A percentile compares a stretch with the other conserved stretches of the same genome.
Evolutionary conservation across 2,329 filamentous ascomycete species (phyloP).

Genomic region (Calycina marina): DNA sequence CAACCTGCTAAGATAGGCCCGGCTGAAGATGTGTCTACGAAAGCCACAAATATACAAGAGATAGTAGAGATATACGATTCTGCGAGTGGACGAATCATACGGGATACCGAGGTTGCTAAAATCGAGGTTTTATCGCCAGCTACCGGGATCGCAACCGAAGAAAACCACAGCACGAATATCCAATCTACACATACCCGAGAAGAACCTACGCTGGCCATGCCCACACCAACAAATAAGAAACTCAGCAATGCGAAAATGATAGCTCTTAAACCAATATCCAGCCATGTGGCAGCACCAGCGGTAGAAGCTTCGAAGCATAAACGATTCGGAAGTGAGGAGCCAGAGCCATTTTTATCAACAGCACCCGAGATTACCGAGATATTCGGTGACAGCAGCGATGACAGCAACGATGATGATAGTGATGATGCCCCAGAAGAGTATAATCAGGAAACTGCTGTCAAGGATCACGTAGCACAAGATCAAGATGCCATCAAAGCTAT

Average conservation of each 20-base stretch:
- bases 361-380: slow-evolving; percentile 3
- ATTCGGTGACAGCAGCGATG: slow-evolving; percentile 16
- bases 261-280: background rate
- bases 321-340: slow-evolving; percentile 15
- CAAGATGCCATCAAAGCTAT: slow-evolving; percentile 17
- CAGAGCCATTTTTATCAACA: slow-evolving; percentile 7
- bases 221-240: background rate
- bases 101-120: too few relatives aligned
- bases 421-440: slow-evolving; percentile 21
- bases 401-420: too few relatives aligned
- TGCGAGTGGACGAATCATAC: too few relatives aligned
- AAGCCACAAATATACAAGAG: too few relatives aligned
- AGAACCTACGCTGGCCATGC: background rate
- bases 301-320: slow-evolving; percentile 13
- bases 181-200: too few relatives aligned
- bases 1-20: too few relatives aligned
- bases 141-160: too few relatives aligned
- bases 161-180: too few relatives aligned
- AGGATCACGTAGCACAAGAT: slow-evolving; percentile 10
- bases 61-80: too few relatives aligned
- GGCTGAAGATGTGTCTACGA: too few relatives aligned
- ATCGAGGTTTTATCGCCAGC: too few relatives aligned
- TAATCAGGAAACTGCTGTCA: slow-evolving; percentile 13
- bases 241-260: background rate
- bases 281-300: background rate